Evolutionary conservation across 208 protist species (phyloP).

Genomic region (Naegleria fowleri): DNA sequence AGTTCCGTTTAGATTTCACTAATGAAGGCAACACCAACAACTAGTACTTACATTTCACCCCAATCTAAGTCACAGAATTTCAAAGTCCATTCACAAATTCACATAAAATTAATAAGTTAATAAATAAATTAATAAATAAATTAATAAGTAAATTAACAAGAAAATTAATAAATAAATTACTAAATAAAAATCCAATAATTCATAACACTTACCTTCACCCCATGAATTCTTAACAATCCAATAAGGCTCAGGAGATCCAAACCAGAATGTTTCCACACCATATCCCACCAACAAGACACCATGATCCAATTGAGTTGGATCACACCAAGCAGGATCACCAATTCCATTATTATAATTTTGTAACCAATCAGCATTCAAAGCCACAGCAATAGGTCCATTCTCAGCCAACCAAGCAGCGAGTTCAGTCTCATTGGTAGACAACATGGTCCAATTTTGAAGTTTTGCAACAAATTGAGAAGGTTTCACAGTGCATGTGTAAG

Average conservation of each 20-base stretch:
- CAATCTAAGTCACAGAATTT: no score
- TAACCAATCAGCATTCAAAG: neutral
- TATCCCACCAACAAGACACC: constrained; percentile 76
- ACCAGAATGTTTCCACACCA: constrained; percentile 52
- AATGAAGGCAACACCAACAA: no score
- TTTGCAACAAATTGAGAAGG: neutral
- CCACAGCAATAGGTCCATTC: constrained; percentile 15
- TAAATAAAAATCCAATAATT: no score
- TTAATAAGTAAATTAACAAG: no score
- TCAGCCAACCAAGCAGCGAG: neutral
- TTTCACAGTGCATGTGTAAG: neutral
- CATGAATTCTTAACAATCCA: constrained; percentile 65
- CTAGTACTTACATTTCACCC: no score
- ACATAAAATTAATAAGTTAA: no score
- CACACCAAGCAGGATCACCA: neutral
- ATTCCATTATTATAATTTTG: constrained; percentile 11
- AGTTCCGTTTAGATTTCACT: no score
- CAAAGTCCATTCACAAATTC: no score
- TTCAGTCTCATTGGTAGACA: neutral
- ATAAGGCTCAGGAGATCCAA: constrained; percentile 39
- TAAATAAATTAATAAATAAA: no score
- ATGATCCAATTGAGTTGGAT: constrained; percentile 59
- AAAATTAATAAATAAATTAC: no score
- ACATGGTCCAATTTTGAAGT: neutral
- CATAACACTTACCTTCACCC: constrained; percentile 48